Evolutionary conservation across 2,329 filamentous ascomycete species (phyloP), one percentile per base, ranked within the genome.

Genomic region (Alternaria ventricosa): DNA sequence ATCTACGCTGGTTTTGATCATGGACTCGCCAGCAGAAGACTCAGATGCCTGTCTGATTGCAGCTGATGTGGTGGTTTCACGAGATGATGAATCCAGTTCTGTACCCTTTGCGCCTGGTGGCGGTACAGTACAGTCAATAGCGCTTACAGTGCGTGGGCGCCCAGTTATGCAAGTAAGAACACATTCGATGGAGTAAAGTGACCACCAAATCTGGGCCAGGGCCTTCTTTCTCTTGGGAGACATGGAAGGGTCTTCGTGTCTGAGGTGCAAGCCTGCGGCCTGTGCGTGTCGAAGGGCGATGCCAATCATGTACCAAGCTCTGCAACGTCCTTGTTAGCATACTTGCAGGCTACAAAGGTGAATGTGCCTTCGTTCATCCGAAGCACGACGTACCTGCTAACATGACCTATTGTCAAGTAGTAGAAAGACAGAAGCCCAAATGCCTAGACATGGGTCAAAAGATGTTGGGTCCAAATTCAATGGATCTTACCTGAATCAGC

Each of bases 201-300:
- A 73, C 76, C 80, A 81, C 80, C 80, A 82, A 18, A 77, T 71
- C 20, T 73, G 72, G 18, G 75, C 69, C 33, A 76, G 59, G 5
- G 67, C 68, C 60, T 80, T 78, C 61, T 71, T 78, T 22, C 70
- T 61, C 11, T 63, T 46, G 5, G 63, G 51, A 7, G 61, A 28
- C 6, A 71, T 55, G 18, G 68, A 66, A 6, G 67, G 66, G 51
- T 72, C 68, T 10, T 75, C 68, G 46, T 79, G 79, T 25, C 73
- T 69, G 20, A 81, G 57, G 55, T 82, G 79, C 7, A 82, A 64
- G 11, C 79, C 80, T 13, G 77, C 70, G 11, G 74, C 74, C 47
- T 73, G 66, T n/a, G 75, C 78, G 59, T 76, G 78, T 8, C 80
- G 75, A 15, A 81, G 56, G 2, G 77, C 74, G 8, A 79, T 71